A percentile compares a stretch with the other conserved stretches of the same genome.
These are phyloP conservation scores for Echria macrotheca DNA, from an alignment of 495 filamentous ascomycete species.

Conservation along the genomic window DNA sequence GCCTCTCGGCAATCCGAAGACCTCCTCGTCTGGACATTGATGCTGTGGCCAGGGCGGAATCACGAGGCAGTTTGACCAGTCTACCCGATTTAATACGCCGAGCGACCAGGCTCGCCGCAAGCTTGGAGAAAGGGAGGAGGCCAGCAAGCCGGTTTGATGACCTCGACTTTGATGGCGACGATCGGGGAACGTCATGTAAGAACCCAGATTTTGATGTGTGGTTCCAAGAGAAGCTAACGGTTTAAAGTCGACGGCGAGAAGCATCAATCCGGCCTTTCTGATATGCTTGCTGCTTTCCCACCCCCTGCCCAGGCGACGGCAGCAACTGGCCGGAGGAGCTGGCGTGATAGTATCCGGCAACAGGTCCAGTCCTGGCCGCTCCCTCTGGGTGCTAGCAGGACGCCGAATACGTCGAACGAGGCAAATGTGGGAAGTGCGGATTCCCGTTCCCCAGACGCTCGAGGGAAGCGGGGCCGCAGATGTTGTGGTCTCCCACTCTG, in stretches of 20 bases:
- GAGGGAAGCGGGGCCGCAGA: slow-evolving; percentile 25
- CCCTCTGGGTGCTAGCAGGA: slow-evolving; percentile 22
- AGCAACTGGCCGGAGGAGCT: slow-evolving; percentile 37
- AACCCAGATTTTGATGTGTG: neutral
- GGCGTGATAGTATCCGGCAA: slow-evolving; percentile 36
- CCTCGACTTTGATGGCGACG: slow-evolving; percentile 32
- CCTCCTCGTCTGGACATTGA: slow-evolving; percentile 75
- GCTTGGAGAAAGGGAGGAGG: slow-evolving; percentile 74
- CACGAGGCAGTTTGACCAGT: slow-evolving; percentile 82
- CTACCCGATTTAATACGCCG: slow-evolving; percentile 84
- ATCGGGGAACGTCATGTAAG: slow-evolving; percentile 38
- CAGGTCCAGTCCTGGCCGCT: slow-evolving; percentile 39
- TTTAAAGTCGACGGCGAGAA: slow-evolving; percentile 35
- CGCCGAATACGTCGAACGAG: slow-evolving; percentile 27
- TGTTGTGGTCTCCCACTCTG: slow-evolving; percentile 81
- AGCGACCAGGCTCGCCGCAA: slow-evolving; percentile 79
- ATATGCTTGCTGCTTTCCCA: slow-evolving; percentile 89
- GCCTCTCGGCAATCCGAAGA: slow-evolving; percentile 51
- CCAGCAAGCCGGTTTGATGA: slow-evolving; percentile 68
- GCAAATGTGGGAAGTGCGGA: slow-evolving; percentile 15
- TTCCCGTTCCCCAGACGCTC: slow-evolving; percentile 10
- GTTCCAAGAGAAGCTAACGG: slow-evolving; percentile 26
- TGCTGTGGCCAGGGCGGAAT: slow-evolving; percentile 70
- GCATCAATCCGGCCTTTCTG: slow-evolving; percentile 63
- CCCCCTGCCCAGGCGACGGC: slow-evolving; percentile 56